Evolutionary conservation across 768 basidiomycete species (phyloP), one percentile per base, ranked within the genome.

Genomic region (Mycena chlorophos): DNA sequence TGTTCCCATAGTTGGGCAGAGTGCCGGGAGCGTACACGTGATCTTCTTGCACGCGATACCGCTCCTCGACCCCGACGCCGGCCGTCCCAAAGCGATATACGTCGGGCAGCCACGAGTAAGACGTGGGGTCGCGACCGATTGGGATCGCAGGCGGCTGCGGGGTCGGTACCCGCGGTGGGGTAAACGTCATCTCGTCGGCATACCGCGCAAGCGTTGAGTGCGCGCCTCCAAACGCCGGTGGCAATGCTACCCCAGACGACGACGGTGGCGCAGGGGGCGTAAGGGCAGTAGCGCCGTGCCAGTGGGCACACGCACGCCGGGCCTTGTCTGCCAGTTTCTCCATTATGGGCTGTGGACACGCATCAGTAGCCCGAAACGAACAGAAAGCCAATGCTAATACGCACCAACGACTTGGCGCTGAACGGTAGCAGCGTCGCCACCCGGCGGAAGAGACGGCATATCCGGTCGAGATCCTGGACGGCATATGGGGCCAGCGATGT

Each of bases 391-490:
- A 54, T 23, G 28, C 50, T 28, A 54, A 26, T 5, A 74, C 80
- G 53, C 62, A 84, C 87, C 45, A 86, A 71, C 28, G 83, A 80
- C 63, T 84, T 83, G 14, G 76, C 77, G 45, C 83, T 82, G 58
- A 83, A 82, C 4, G 84, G 80, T 45, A 86, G 73, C n/a, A 84
- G 76, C 51, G 76, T 75, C 17, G 80, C 79, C 10, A 83, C 85
- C 43, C 79, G 76, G 50, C 70, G 68, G 69, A 87, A 88, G 29
- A 89, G 69, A 28, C 75, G 73, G 55, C 80, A 80, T 3, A 82
- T 81, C 22, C 76, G 75, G 47, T 85, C 85, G 22, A 89, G 71
- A 58, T 86, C 81, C 61, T 79, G 76, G 28, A 88, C 71, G 2
- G 86, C 87, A 66, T 78, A 78, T 13, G 78, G 75, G 1, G 85